Evolutionary conservation across 1,139 yeast species (phyloP).

Genomic region (Cylindricascospora bacillispora): DNA sequence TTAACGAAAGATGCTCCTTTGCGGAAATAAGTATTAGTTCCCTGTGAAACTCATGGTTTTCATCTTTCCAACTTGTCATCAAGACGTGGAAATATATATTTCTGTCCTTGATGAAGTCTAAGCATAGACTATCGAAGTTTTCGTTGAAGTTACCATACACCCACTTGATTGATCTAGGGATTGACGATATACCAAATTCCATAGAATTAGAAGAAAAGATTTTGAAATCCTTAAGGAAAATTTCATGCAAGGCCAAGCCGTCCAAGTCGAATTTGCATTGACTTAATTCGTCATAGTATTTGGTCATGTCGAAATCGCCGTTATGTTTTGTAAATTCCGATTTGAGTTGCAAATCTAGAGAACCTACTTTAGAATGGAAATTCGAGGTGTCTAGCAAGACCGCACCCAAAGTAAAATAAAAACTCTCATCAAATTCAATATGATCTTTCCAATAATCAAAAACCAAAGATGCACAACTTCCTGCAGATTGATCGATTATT

Average conservation of each 20-base stretch:
- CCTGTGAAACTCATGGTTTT: slow-evolving; percentile 39
- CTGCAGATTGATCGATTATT: slow-evolving; percentile 41
- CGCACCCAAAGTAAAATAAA: slow-evolving; percentile 28
- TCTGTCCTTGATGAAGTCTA: slow-evolving; percentile 28
- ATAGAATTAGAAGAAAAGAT: slow-evolving; percentile 28
- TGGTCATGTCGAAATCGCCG: slow-evolving; percentile 3
- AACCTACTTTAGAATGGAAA: slow-evolving; percentile 45
- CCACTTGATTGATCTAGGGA: slow-evolving; percentile 57
- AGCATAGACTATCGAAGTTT: slow-evolving; percentile 31
- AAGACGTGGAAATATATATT: slow-evolving; percentile 43
- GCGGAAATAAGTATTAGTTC: slow-evolving; percentile 35
- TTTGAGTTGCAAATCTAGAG: slow-evolving; percentile 33
- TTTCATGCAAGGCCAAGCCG: slow-evolving; percentile 46
- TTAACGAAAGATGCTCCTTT: not conserved
- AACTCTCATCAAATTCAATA: not conserved
- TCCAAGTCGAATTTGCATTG: slow-evolving; percentile 48
- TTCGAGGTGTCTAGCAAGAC: slow-evolving; percentile 61
- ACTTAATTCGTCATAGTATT: slow-evolving; percentile 31
- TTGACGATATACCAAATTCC: slow-evolving; percentile 62
- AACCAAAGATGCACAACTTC: slow-evolving; percentile 71
- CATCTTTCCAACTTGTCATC: slow-evolving; percentile 43
- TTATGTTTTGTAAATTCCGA: slow-evolving; percentile 27
- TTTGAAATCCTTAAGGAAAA: slow-evolving; percentile 75
- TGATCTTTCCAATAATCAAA: slow-evolving; percentile 43
- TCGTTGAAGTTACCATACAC: slow-evolving; percentile 28